phyloP scores from a whole-genome alignment of 176 grass and related monocot genomes.

The Puccinellia tenuiflora region DNA sequence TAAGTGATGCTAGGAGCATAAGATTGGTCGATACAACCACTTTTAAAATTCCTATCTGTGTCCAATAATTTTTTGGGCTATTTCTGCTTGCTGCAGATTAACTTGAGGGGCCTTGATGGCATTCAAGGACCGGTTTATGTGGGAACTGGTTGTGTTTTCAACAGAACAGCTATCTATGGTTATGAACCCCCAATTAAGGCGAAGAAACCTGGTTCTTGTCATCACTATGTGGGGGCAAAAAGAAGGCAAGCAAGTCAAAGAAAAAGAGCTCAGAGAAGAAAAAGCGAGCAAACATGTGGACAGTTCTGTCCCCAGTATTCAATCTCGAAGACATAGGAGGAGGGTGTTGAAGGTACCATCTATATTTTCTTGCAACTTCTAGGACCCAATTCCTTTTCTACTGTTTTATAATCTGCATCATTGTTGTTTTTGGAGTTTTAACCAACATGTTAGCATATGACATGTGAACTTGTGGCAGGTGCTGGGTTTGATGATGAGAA shows the following conservation, averaged over 20 bases:
- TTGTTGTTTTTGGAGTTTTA: background rate
- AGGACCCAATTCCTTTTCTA: background rate
- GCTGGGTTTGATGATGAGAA: conserved; percentile 99
- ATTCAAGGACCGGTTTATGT: conserved; percentile 99
- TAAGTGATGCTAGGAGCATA: background rate
- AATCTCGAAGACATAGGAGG: conserved; percentile 99
- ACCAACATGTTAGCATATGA: conserved; percentile 18
- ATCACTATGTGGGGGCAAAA: conserved; percentile 71
- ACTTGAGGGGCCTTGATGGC: conserved; percentile 98
- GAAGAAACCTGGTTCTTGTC: conserved; percentile 63
- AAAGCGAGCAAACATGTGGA: conserved; percentile 88
- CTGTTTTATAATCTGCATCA: background rate
- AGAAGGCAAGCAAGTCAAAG: conserved; percentile 88
- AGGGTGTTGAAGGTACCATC: conserved; percentile 96
- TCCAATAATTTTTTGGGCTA: conserved; percentile 2
- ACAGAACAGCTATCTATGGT: conserved; percentile 97
- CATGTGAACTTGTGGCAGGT: conserved; percentile 42
- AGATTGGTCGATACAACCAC: background rate
- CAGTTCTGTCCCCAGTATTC: conserved; percentile 89
- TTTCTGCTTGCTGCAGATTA: conserved; percentile 62
- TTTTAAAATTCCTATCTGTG: conserved; percentile 1
- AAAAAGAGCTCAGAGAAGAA: conserved; percentile 96
- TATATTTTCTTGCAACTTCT: conserved; percentile 8
- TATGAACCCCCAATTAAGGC: conserved; percentile 97
- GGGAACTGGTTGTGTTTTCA: conserved; percentile 99